Percentiles rank a stretch among this genome's conserved stretches.
Conservation (phyloP, 2,329 filamentous ascomycete genomes). For the Aspergillaceae sp. region DNA sequence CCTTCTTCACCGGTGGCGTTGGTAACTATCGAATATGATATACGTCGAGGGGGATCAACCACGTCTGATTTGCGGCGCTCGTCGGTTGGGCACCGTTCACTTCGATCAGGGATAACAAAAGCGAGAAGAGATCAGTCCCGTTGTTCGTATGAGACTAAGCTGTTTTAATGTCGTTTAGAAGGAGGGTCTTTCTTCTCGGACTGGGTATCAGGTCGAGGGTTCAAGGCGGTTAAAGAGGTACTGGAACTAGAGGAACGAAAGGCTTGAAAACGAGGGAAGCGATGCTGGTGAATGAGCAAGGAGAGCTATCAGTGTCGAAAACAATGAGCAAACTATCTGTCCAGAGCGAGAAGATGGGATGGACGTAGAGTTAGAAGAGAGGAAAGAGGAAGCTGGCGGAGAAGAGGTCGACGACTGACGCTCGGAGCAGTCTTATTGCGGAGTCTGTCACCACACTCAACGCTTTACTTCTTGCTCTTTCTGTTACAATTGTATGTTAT, state of each 20-base stretch:
- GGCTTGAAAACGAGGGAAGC: background rate
- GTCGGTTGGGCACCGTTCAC: background rate
- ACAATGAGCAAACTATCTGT: background rate
- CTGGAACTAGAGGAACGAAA: background rate
- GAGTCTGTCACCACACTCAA: too few species aligned
- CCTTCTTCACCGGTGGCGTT: conserved; percentile 18
- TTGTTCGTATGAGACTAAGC: background rate
- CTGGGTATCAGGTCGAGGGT: background rate
- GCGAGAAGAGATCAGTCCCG: background rate
- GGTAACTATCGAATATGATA: conserved; percentile 11
- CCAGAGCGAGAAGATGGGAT: background rate
- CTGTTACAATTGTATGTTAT: too few species aligned
- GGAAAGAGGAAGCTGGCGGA: background rate
- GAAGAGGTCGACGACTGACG: background rate
- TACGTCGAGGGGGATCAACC: too few species aligned
- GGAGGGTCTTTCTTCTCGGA: background rate
- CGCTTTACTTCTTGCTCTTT: too few species aligned
- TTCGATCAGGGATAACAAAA: background rate
- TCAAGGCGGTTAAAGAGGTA: background rate
- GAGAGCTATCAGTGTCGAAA: background rate
- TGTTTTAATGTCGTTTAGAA: background rate
- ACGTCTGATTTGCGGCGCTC: too few species aligned
- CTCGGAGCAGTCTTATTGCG: background rate
- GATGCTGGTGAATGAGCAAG: background rate
- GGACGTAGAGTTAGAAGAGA: background rate